A percentile compares a stretch with the other conserved stretches of the same genome.
These are phyloP conservation scores for Dioscorea zingiberensis DNA, from an alignment of 106 monocot species.

Conservation along the genomic window DNA sequence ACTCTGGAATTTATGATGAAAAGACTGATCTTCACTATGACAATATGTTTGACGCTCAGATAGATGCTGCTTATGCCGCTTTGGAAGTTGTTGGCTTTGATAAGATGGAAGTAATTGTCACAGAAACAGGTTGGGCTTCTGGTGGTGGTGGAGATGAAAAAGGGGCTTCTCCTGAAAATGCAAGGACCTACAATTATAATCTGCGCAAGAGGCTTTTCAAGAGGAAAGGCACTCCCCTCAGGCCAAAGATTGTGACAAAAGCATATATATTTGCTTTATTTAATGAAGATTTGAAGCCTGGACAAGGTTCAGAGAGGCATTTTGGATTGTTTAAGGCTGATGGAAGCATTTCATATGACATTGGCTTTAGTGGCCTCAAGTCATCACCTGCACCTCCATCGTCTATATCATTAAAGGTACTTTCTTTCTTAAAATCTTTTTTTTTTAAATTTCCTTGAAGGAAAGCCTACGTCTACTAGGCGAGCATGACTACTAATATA, in stretches of 20 bases:
- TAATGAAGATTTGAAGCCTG: conserved; percentile 70
- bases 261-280: conserved; percentile 83
- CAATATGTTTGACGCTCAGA: conserved; percentile 84
- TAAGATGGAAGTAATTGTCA: conserved; percentile 63
- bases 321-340: conserved; percentile 76
- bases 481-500: too few species aligned
- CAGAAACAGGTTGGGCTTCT: conserved; percentile 89
- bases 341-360: conserved; percentile 69
- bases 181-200: conserved; percentile 69
- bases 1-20: conserved; percentile 62
- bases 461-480: neutral
- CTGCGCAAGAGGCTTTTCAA: conserved; percentile 53
- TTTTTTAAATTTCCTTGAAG: neutral
- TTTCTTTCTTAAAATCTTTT: neutral
- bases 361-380: conserved; percentile 52
- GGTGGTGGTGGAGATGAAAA: conserved; percentile 49
- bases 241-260: conserved; percentile 40
- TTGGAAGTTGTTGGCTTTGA: conserved; percentile 51
- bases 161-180: conserved; percentile 54
- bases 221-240: conserved; percentile 74
- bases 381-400: conserved; percentile 32
- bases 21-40: conserved; percentile 65
- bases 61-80: conserved; percentile 77
- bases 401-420: conserved; percentile 30
- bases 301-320: conserved; percentile 61